phyloP scores from a whole-genome alignment of 2,329 filamentous ascomycete species.

The Myriosclerotinia duriaeana region DNA sequence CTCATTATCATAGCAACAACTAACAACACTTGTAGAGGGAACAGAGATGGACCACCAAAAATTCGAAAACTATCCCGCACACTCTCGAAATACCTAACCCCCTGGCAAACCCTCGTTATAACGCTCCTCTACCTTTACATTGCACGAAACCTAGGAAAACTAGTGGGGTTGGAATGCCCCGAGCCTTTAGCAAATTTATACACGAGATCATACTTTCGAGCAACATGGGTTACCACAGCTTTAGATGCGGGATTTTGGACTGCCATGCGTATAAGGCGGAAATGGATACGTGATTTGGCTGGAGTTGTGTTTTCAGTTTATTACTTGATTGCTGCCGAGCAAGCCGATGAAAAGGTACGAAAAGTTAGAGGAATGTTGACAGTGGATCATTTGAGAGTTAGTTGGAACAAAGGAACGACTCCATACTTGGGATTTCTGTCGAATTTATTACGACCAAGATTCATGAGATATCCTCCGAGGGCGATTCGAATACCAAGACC shows the following conservation, averaged over 20 bases:
- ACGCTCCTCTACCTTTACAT: slow-evolving; percentile 91
- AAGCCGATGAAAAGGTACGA: slow-evolving; percentile 93
- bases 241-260: slow-evolving; percentile 98
- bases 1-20: slow-evolving; percentile 9
- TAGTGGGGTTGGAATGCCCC: slow-evolving; percentile 85
- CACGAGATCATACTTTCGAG: slow-evolving; percentile 86
- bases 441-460: slow-evolving; percentile 69
- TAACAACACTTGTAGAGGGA: slow-evolving; percentile 56
- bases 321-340: slow-evolving; percentile 89
- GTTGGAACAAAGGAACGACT: slow-evolving; percentile 92
- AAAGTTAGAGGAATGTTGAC: slow-evolving; percentile 85
- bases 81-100: slow-evolving; percentile 69
- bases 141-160: slow-evolving; percentile 87
- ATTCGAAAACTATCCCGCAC: slow-evolving; percentile 69
- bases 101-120: slow-evolving; percentile 85
- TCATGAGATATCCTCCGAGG: slow-evolving; percentile 78
- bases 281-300: slow-evolving; percentile 77
- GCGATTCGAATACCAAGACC: slow-evolving; percentile 83
- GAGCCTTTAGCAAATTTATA: slow-evolving; percentile 95
- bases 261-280: slow-evolving; percentile 83
- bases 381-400: slow-evolving; percentile 84
- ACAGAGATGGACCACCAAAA: slow-evolving; percentile 83
- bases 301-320: slow-evolving; percentile 84
- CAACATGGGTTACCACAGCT: slow-evolving; percentile 94
- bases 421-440: slow-evolving; percentile 78